phyloP scores from a whole-genome alignment of 768 basidiomycete genomes.

The Panellus pusillus region DNA sequence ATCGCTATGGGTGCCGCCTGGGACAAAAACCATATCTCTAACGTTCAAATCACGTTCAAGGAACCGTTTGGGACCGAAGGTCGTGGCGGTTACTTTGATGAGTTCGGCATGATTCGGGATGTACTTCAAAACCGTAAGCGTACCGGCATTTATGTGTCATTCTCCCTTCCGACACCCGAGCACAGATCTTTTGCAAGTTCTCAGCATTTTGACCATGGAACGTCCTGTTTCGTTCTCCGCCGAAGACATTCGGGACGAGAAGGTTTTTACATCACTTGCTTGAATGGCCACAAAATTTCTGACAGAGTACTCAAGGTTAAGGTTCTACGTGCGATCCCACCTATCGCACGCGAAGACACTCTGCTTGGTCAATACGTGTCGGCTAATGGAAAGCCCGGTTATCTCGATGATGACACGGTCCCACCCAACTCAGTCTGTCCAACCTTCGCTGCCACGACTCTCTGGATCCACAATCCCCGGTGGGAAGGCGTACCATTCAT shows the following conservation, averaged over 20 bases:
- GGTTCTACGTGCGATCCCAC: slow-evolving; percentile 87
- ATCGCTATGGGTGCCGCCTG: slow-evolving; percentile 83
- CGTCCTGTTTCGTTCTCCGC: slow-evolving; percentile 95
- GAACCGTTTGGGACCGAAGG: slow-evolving; percentile 99
- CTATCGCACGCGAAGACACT: slow-evolving; percentile 73
- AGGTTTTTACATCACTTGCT: slow-evolving; percentile 55
- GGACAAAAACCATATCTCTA: slow-evolving; percentile 96
- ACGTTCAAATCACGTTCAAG: slow-evolving; percentile 99
- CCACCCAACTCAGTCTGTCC: slow-evolving; percentile 91
- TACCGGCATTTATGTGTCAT: slow-evolving; percentile 10
- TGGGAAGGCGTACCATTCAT: slow-evolving; percentile 99
- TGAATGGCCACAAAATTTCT: background rate
- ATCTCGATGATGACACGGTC: slow-evolving; percentile 94
- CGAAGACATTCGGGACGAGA: slow-evolving; percentile 98
- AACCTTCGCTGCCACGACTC: slow-evolving; percentile 87
- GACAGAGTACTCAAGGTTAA: slow-evolving; percentile 71
- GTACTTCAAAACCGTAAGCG: slow-evolving; percentile 95
- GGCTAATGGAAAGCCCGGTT: slow-evolving; percentile 95
- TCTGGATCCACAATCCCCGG: slow-evolving; percentile 92
- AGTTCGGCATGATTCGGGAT: slow-evolving; percentile 99
- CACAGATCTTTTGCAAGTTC: slow-evolving; percentile 89
- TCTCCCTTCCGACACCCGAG: slow-evolving; percentile 21
- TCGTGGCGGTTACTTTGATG: slow-evolving; percentile 99
- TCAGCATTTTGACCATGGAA: slow-evolving; percentile 96
- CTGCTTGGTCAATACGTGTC: slow-evolving; percentile 93